Conservation (phyloP, 352 stramenopile species). For the Globisporangium splendens region DNA sequence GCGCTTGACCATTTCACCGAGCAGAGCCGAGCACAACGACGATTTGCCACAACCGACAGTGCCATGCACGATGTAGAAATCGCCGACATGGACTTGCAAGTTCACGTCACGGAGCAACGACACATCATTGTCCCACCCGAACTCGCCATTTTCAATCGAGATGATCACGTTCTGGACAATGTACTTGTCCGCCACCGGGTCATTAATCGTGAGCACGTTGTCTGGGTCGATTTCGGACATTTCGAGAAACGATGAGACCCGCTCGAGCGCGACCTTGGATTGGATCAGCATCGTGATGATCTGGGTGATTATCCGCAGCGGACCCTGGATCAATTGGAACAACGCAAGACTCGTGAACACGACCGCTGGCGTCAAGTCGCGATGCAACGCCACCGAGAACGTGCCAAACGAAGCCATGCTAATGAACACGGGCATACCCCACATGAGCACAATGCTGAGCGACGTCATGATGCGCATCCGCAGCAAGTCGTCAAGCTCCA, state of each 20-base stretch:
- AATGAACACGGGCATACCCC: constrained; percentile 51
- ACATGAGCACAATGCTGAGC: constrained; percentile 32
- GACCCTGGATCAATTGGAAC: too few relatives aligned
- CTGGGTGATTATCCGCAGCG: too few relatives aligned
- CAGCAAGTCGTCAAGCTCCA: constrained; percentile 33
- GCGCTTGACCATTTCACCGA: constrained; percentile 87
- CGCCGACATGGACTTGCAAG: too few relatives aligned
- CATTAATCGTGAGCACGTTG: constrained; percentile 12
- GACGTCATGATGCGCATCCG: constrained; percentile 29
- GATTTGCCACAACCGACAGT: constrained; percentile 91
- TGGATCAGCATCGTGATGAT: too few relatives aligned
- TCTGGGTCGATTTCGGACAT: constrained; percentile 31
- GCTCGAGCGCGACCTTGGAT: neutral
- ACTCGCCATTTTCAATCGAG: constrained; percentile 25
- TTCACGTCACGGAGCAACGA: constrained; percentile 49
- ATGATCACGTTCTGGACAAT: constrained; percentile 20
- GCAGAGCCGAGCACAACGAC: constrained; percentile 83
- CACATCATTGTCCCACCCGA: constrained; percentile 21
- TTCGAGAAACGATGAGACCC: constrained; percentile 27
- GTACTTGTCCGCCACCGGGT: constrained; percentile 14
- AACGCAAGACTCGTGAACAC: too few relatives aligned
- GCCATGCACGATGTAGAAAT: constrained; percentile 90
- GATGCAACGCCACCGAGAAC: neutral
- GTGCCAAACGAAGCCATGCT: constrained; percentile 21
- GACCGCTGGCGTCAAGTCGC: too few relatives aligned